Evolutionary conservation across 2,329 filamentous ascomycete genomes (phyloP), one percentile per base, ranked within the genome.

Genomic region (Metarhizium brunneum): DNA sequence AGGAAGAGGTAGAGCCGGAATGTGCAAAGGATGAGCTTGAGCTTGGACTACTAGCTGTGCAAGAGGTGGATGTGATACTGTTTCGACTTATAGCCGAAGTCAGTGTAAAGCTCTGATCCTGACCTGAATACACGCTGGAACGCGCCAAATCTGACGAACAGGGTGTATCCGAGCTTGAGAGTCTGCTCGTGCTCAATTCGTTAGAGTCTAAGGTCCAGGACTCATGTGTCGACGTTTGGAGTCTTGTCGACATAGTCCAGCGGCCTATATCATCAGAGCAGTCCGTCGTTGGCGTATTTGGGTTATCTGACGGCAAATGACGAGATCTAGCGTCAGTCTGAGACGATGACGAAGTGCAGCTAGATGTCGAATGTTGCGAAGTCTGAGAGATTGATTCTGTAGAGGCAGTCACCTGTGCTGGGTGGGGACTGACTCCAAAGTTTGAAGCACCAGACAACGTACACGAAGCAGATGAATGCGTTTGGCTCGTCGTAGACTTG

Each of bases 101-200:
- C 10, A 36, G 20, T 50, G 43, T 53, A 43, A 47, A 47, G 16
- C 47, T 32, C 18, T 43, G 53, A 30, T 10, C 14, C 18, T 43
- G 53, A 30, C 16, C 14, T 42, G 50, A 45, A n/a, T 40, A 45
- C 16, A 25, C 18, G 13, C 8, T 16, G 5, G 52, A 32, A 30
- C 18, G n/a, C 4, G 16, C 18, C 10, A 43, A 54, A 7, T 4
- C n/a, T 14, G 56, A 56, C 14, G 54, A 54, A 14, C 54, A 58
- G 11, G 51, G 29, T n/a, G 18, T 2, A 20, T 35, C 18, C 20
- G 51, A 35, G 30, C 11, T 13, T 32, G 6, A 32, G 20, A 50
- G 13, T 30, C 6, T 30, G 14, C 35, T 56, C 30, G 51, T 53
- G 54, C 45, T 49, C 16, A n/a, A 53, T 6, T 29, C 10, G 6